These are phyloP conservation scores for Vitis hybrid DNA, from an alignment of 177 flowering plant species.

Conservation along the genomic window DNA sequence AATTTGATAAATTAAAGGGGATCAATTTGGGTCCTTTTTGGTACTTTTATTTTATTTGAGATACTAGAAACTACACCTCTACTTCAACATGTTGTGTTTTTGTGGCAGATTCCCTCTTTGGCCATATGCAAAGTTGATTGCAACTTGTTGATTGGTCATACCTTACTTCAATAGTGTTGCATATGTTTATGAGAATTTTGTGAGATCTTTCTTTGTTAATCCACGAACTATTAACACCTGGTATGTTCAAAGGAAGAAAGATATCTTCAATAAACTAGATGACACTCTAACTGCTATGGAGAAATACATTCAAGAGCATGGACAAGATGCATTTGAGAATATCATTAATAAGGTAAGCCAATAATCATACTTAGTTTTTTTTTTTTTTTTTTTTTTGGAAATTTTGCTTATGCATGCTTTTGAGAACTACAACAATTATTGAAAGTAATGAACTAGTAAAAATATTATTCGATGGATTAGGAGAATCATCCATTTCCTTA, in stretches of 20 bases:
- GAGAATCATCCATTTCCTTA: too few species aligned
- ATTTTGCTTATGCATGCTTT: neutral
- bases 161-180: slow-evolving; percentile 73
- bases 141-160: slow-evolving; percentile 61
- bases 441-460: neutral
- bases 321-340: slow-evolving; percentile 47
- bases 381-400: too few species aligned
- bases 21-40: too few species aligned
- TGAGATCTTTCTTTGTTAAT: slow-evolving; percentile 49
- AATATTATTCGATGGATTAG: too few species aligned
- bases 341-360: slow-evolving; percentile 45
- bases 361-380: too few species aligned
- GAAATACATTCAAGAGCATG: slow-evolving; percentile 60
- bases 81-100: neutral
- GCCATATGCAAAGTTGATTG: slow-evolving; percentile 59
- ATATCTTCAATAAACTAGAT: slow-evolving; percentile 39
- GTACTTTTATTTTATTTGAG: neutral
- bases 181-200: slow-evolving; percentile 55
- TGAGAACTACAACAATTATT: neutral
- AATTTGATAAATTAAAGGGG: too few species aligned
- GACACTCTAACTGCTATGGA: slow-evolving; percentile 62
- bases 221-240: slow-evolving; percentile 45
- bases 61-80: neutral
- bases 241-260: slow-evolving; percentile 55
- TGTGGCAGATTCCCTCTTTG: slow-evolving; percentile 57